These are phyloP conservation scores for Pythium brachiatum DNA, from an alignment of 352 stramenopile species.

Conservation along the genomic window DNA sequence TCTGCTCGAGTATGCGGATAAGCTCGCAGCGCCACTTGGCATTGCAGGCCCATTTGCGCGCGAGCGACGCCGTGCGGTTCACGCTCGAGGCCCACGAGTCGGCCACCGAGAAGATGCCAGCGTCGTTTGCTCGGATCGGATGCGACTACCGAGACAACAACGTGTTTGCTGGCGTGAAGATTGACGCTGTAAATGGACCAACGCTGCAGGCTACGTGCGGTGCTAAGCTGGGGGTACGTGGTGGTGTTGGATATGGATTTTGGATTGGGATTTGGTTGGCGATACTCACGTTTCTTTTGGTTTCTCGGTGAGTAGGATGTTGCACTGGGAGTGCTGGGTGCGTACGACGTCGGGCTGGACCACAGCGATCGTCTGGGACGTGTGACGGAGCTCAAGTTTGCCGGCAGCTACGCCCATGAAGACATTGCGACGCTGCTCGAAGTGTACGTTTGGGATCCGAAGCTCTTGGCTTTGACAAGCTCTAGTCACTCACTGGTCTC, in stretches of 20 bases:
- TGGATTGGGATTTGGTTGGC: not conserved
- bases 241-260: not conserved
- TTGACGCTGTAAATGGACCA: constrained; percentile 77
- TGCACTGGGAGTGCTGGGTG: constrained; percentile 47
- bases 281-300: not conserved
- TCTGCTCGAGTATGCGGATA: constrained; percentile 56
- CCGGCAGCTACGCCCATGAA: constrained; percentile 58
- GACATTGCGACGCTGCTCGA: constrained; percentile 65
- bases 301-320: constrained; percentile 24
- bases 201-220: constrained; percentile 63
- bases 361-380: constrained; percentile 67
- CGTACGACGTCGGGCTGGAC: constrained; percentile 78
- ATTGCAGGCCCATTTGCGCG: constrained; percentile 63
- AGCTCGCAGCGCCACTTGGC: constrained; percentile 69
- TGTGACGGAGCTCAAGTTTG: constrained; percentile 61
- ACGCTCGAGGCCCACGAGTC: constrained; percentile 75
- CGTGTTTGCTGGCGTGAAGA: constrained; percentile 61
- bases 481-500: no score
- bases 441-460: constrained; percentile 43
- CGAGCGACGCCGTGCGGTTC: constrained; percentile 51
- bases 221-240: constrained; percentile 38
- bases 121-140: constrained; percentile 70
- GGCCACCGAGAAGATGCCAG: constrained; percentile 59
- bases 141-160: constrained; percentile 51
- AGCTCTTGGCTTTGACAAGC: no score